These are phyloP conservation scores for Metschnikowia matae DNA, from an alignment of 805 yeast genomes.

Conservation along the genomic window DNA sequence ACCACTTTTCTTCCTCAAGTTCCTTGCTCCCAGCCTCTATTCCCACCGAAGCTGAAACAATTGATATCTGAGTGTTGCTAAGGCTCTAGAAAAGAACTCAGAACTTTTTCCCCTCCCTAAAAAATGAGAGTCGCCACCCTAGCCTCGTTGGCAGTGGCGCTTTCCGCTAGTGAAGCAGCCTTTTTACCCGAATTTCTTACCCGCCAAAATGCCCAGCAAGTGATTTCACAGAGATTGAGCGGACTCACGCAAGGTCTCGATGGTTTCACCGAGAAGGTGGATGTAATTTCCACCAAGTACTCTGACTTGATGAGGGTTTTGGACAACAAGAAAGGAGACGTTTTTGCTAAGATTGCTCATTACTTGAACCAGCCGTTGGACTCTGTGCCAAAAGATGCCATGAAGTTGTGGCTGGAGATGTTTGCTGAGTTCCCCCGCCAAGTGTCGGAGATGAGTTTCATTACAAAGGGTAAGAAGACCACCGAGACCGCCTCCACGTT, in stretches of 20 bases:
- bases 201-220: conserved; percentile 11
- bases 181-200: conserved; percentile 10
- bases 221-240: conserved; percentile 8
- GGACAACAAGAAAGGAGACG: conserved; percentile 17
- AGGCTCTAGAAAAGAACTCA: background rate
- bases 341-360: conserved; percentile 47
- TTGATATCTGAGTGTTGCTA: background rate
- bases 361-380: conserved; percentile 50
- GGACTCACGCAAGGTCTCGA: conserved; percentile 9
- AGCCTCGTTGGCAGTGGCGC: conserved; percentile 11
- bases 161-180: conserved; percentile 15
- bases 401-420: conserved; percentile 61
- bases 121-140: conserved; percentile 10
- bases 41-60: background rate
- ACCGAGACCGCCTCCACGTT: conserved; percentile 17
- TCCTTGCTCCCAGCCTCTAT: background rate
- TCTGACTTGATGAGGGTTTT: conserved; percentile 13
- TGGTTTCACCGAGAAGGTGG: conserved; percentile 9
- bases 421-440: conserved; percentile 56
- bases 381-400: conserved; percentile 45
- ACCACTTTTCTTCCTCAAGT: conserved; percentile 1
- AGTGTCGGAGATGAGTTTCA: conserved; percentile 45
- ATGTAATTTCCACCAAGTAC: conserved; percentile 11
- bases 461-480: conserved; percentile 46
- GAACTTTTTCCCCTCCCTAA: background rate